Percentiles rank a stretch among this genome's conserved stretches.
Conservation (phyloP, 805 yeast species). For the Saccharomycopsis fibuligera region DNA sequence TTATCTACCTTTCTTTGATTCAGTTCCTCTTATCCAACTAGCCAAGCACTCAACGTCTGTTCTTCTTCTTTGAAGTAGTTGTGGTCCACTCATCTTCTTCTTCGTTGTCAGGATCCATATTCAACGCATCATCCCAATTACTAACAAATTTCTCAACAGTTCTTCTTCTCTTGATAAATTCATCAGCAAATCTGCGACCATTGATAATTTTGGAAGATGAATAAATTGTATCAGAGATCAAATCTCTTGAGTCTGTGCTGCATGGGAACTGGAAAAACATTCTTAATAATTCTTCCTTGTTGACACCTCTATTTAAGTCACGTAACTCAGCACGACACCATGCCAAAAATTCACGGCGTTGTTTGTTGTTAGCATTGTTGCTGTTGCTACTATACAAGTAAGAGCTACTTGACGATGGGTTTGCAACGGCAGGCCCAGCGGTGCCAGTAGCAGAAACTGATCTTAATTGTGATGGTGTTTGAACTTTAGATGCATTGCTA, state of each 20-base stretch:
- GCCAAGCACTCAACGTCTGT: no score
- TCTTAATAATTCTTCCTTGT: conserved; percentile 70
- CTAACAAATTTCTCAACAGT: conserved; percentile 53
- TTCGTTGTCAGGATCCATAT: conserved; percentile 33
- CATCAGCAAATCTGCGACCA: conserved; percentile 89
- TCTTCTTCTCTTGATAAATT: conserved; percentile 73
- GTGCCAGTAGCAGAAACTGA: conserved; percentile 32
- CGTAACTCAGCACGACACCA: conserved; percentile 70
- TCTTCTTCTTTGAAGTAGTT: conserved; percentile 24
- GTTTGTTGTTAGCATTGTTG: conserved; percentile 34
- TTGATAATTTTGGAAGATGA: conserved; percentile 86
- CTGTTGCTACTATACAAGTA: conserved; percentile 29
- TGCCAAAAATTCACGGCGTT: conserved; percentile 54
- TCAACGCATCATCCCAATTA: conserved; percentile 70
- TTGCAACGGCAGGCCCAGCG: conserved; percentile 12
- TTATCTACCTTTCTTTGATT: no score
- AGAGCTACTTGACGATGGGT: conserved; percentile 21
- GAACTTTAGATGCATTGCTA: conserved; percentile 17
- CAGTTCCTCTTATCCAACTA: no score
- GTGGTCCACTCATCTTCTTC: conserved; percentile 44
- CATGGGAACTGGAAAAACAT: conserved; percentile 76
- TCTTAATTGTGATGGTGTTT: conserved; percentile 33
- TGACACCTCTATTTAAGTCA: conserved; percentile 67
- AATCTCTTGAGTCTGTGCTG: conserved; percentile 68
- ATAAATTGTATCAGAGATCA: conserved; percentile 88